Evolutionary conservation across 495 filamentous ascomycete genomes (phyloP).

Genomic region (Clohesyomyces aquaticus): DNA sequence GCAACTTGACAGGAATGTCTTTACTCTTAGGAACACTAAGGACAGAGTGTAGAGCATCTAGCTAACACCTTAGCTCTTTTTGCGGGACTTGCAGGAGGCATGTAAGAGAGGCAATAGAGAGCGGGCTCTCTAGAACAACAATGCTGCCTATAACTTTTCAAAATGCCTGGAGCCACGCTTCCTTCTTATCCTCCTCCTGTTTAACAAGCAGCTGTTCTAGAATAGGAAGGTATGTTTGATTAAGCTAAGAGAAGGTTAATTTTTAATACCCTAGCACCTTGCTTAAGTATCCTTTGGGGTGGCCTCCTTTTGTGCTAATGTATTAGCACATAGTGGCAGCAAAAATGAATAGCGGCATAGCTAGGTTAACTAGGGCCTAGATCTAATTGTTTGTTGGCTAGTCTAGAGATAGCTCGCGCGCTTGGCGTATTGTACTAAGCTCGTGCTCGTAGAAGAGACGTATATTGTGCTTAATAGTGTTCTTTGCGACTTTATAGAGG

Average conservation of each 20-base stretch:
- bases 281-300: constrained; percentile 28
- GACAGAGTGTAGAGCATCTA: constrained; percentile 44
- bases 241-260: not conserved
- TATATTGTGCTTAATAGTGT: constrained; percentile 43
- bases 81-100: constrained; percentile 27
- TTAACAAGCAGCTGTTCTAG: not conserved
- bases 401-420: constrained; percentile 4
- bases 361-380: constrained; percentile 43
- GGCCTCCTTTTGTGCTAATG: constrained; percentile 9
- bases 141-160: constrained; percentile 43
- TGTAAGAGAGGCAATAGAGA: constrained; percentile 41
- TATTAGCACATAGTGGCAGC: constrained; percentile 32
- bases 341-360: constrained; percentile 45
- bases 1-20: constrained; percentile 44
- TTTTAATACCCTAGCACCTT: constrained; percentile 13
- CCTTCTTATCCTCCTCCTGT: not conserved
- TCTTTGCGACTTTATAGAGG: not conserved
- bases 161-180: not conserved
- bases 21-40: constrained; percentile 45
- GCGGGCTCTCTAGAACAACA: constrained; percentile 37
- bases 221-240: not conserved
- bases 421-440: constrained; percentile 14
- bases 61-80: constrained; percentile 11
- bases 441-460: constrained; percentile 40
- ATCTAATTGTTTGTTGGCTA: constrained; percentile 51